These are phyloP conservation scores for Fusarium newnesense DNA, from an alignment of 2,329 filamentous ascomycete genomes.

Conservation along the genomic window DNA sequence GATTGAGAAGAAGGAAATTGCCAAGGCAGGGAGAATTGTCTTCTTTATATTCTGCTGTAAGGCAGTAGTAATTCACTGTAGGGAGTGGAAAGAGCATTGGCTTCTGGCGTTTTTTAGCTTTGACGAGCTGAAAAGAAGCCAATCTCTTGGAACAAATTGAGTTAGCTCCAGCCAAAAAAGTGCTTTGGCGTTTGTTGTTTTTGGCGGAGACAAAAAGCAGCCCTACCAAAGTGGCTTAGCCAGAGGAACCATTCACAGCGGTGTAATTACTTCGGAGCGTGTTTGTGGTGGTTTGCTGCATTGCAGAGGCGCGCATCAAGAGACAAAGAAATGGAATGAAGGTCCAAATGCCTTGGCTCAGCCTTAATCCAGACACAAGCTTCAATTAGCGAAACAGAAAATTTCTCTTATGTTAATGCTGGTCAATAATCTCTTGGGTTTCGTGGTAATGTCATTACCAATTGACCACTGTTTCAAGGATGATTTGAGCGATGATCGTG, in stretches of 20 bases:
- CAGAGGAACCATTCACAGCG: not conserved
- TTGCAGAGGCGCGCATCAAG: not conserved
- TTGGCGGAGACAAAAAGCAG: not conserved
- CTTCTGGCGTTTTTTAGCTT: not conserved
- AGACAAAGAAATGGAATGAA: not conserved
- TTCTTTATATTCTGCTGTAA: not conserved
- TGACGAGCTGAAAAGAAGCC: constrained; percentile 12
- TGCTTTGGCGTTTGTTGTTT: not conserved
- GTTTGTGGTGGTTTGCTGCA: not conserved
- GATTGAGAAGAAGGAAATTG: not conserved
- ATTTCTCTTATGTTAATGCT: not conserved
- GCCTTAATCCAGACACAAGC: not conserved
- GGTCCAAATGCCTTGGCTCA: not conserved
- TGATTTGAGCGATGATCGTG: not conserved
- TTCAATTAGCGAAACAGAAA: not conserved
- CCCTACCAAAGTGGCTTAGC: constrained; percentile 5
- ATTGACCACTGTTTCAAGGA: not conserved
- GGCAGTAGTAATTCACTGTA: not conserved
- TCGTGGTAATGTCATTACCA: not conserved
- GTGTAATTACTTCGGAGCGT: not conserved
- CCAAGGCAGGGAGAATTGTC: not conserved
- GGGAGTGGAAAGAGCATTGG: not conserved
- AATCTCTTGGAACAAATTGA: constrained; percentile 10
- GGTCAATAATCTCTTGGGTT: not conserved
- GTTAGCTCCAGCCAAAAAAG: constrained; percentile 4